Percentiles rank a stretch among this genome's conserved stretches.
These are phyloP conservation scores for Colletotrichum truncatum DNA, from an alignment of 2,329 filamentous ascomycete genomes.

Conservation along the genomic window DNA sequence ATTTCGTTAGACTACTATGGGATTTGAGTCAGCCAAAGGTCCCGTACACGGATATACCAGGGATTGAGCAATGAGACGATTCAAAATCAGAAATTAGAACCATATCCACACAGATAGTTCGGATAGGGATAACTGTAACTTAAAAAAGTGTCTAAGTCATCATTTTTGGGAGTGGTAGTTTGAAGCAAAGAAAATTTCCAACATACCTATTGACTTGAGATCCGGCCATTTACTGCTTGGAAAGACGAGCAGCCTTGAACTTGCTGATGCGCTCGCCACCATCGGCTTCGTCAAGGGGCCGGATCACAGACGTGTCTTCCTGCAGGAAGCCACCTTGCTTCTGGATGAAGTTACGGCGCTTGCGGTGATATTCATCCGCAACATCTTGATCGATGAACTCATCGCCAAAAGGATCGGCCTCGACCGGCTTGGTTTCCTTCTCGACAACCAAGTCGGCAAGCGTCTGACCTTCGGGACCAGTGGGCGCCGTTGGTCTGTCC, in stretches of 20 bases:
- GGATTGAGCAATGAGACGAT: not conserved
- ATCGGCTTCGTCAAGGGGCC: constrained; percentile 74
- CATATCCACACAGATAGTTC: constrained; percentile 24
- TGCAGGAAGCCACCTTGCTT: constrained; percentile 83
- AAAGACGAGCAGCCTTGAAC: constrained; percentile 77
- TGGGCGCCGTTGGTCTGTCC: constrained; percentile 49
- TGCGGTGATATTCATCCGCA: constrained; percentile 81
- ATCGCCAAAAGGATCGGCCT: constrained; percentile 55
- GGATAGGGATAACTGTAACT: constrained; percentile 28
- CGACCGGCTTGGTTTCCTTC: constrained; percentile 49
- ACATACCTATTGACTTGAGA: constrained; percentile 33
- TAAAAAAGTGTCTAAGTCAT: constrained; percentile 26
- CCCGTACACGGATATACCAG: not conserved
- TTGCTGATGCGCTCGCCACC: constrained; percentile 73
- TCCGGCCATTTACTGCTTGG: constrained; percentile 53
- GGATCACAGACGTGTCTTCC: constrained; percentile 73
- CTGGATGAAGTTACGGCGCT: constrained; percentile 85
- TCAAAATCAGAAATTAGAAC: constrained; percentile 24
- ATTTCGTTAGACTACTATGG: not conserved
- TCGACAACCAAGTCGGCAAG: constrained; percentile 70
- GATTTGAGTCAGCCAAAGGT: not conserved
- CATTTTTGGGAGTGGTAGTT: not conserved
- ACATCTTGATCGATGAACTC: constrained; percentile 80
- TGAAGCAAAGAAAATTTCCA: not conserved
- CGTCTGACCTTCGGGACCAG: constrained; percentile 61